Conservation (phyloP, 768 basidiomycete species). For the Xerocomellus dryophilus region DNA sequence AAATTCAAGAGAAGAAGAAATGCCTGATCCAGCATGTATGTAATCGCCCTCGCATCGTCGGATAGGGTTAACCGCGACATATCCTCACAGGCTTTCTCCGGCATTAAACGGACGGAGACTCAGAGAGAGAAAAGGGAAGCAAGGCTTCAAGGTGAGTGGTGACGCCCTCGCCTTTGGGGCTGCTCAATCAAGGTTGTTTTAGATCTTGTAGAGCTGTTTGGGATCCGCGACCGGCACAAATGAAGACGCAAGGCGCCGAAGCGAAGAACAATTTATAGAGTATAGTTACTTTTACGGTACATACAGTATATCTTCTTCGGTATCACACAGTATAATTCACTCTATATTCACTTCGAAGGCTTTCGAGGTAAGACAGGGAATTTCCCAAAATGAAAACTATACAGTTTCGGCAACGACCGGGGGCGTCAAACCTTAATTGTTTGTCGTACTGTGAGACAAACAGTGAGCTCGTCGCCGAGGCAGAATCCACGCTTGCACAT, state of each 20-base stretch:
- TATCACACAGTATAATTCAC: slow-evolving; percentile 9
- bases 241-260: not conserved
- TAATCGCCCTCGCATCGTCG: not conserved
- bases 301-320: slow-evolving; percentile 13
- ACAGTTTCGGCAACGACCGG: slow-evolving; percentile 30
- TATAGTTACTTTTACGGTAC: slow-evolving; percentile 3
- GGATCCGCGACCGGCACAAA: slow-evolving; percentile 32
- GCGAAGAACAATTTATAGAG: not conserved
- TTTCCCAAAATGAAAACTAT: slow-evolving; percentile 20
- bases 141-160: slow-evolving; percentile 64
- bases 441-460: slow-evolving; percentile 11
- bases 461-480: slow-evolving; percentile 24
- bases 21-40: slow-evolving; percentile 68
- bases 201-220: slow-evolving; percentile 64
- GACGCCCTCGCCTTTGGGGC: not conserved
- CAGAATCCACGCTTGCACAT: slow-evolving; percentile 14
- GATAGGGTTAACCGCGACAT: not conserved
- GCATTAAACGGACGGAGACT: slow-evolving; percentile 72
- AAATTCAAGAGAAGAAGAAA: slow-evolving; percentile 87
- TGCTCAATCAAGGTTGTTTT: not conserved
- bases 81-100: slow-evolving; percentile 71
- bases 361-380: not conserved
- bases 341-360: not conserved
- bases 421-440: slow-evolving; percentile 26
- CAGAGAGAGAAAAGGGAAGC: slow-evolving; percentile 77